Conservation (phyloP, 768 basidiomycete genomes). For the Mycena leptocephala region DNA sequence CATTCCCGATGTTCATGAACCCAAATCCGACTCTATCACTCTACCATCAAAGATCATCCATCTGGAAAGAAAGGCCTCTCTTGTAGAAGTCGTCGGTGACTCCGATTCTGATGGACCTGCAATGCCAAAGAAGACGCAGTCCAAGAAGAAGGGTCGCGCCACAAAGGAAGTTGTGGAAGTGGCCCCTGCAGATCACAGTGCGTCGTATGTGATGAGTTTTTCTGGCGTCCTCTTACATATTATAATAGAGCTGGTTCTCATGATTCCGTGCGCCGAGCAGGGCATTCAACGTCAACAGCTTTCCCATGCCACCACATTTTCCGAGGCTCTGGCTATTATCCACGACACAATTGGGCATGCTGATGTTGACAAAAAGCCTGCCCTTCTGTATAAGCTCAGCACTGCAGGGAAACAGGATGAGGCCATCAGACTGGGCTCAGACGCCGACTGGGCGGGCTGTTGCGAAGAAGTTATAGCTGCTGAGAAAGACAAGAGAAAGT, state of each 20-base stretch:
- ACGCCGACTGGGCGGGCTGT: conserved; percentile 3
- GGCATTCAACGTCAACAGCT: not conserved
- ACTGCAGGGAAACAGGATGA: not conserved
- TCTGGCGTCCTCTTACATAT: not conserved
- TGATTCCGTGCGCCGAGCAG: not conserved
- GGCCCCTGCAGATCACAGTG: not conserved
- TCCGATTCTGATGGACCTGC: too few species aligned
- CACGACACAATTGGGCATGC: not conserved
- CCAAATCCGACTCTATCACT: too few species aligned
- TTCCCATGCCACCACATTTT: not conserved
- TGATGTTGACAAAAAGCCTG: not conserved
- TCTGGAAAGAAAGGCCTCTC: too few species aligned
- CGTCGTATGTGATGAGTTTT: not conserved
- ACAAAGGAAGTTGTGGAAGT: not conserved
- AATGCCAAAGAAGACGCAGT: too few species aligned
- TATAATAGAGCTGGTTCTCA: not conserved
- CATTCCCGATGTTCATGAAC: too few species aligned
- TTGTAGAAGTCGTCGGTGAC: too few species aligned
- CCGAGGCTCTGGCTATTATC: conserved; percentile 11
- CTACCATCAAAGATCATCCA: too few species aligned
- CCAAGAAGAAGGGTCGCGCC: too few species aligned
- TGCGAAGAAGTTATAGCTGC: not conserved
- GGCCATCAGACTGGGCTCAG: not conserved
- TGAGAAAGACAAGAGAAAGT: not conserved
- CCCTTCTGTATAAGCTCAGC: conserved; percentile 1